A percentile compares a stretch with the other conserved stretches of the same genome.
Evolutionary conservation across 768 basidiomycete genomes (phyloP).

Genomic region (Dioszegia hungarica): DNA sequence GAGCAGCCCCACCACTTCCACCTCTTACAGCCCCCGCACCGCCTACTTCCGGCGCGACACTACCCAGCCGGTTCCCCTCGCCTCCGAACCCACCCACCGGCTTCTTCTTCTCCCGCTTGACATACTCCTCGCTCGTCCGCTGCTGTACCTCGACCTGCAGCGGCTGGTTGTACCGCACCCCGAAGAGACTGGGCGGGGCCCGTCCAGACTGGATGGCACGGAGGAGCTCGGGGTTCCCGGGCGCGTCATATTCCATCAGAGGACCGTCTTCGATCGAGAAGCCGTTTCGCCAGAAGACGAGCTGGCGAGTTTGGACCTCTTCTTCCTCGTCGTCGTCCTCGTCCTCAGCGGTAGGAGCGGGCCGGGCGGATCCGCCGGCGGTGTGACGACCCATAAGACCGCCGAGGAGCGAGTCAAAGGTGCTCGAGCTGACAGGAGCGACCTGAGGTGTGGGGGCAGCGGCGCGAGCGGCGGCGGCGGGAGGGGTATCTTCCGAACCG

Average conservation of each 20-base stretch:
- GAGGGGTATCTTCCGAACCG: constrained; percentile 73
- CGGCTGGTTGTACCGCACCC: constrained; percentile 68
- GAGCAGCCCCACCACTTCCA: constrained; percentile 15
- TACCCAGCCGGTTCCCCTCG: constrained; percentile 73
- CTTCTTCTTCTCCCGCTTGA: constrained; percentile 54
- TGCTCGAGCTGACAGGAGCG: background rate
- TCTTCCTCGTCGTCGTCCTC: constrained; percentile 52
- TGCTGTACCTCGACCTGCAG: constrained; percentile 76
- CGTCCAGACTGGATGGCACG: constrained; percentile 76
- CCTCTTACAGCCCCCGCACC: no score
- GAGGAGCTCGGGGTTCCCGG: constrained; percentile 64
- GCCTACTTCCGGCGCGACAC: constrained; percentile 65
- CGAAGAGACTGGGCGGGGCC: constrained; percentile 68
- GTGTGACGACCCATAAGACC: constrained; percentile 1
- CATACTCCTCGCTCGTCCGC: constrained; percentile 67
- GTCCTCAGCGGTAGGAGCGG: constrained; percentile 25
- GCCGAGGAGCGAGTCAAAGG: constrained; percentile 43
- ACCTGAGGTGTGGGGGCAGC: background rate
- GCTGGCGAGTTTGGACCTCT: constrained; percentile 62
- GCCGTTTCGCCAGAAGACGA: constrained; percentile 91
- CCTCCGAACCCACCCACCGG: constrained; percentile 60
- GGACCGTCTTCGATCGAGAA: constrained; percentile 87
- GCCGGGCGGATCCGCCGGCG: background rate
- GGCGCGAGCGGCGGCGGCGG: background rate
- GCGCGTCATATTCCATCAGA: constrained; percentile 76